Conservation (phyloP, 2,329 filamentous ascomycete species). For the Verruconis gallopava region DNA sequence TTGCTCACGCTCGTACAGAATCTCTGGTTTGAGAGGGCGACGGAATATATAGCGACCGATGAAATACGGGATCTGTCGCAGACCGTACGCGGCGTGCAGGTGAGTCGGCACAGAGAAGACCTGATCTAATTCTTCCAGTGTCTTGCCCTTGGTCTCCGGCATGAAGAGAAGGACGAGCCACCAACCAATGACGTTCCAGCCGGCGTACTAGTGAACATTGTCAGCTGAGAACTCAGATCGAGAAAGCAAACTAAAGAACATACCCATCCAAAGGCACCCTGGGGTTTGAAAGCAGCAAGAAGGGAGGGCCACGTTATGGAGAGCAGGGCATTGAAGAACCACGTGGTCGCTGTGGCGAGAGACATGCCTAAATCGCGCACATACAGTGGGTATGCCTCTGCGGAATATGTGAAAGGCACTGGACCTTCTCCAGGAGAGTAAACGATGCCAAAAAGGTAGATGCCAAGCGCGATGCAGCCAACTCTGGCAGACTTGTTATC, state of each 20-base stretch:
- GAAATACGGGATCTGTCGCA: constrained; percentile 25
- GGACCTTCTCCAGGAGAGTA: constrained; percentile 34
- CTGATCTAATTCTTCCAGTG: constrained; percentile 55
- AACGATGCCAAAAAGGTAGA: constrained; percentile 40
- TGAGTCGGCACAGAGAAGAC: constrained; percentile 40
- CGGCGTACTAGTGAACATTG: no score
- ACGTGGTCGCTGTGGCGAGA: constrained; percentile 40
- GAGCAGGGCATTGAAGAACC: constrained; percentile 44
- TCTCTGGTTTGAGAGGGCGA: constrained; percentile 17
- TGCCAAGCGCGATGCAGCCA: constrained; percentile 25
- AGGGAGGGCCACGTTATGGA: constrained; percentile 42
- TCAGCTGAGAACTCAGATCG: no score
- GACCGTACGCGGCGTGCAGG: constrained; percentile 17
- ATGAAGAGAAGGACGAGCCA: constrained; percentile 38
- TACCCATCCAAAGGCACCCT: constrained; percentile 43
- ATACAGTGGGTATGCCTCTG: constrained; percentile 33
- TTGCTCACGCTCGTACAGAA: constrained; percentile 13
- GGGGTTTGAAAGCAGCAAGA: constrained; percentile 32
- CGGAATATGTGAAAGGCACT: constrained; percentile 29
- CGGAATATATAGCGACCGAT: constrained; percentile 21
- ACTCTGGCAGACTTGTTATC: constrained; percentile 17
- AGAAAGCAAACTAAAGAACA: no score
- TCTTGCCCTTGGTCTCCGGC: constrained; percentile 53
- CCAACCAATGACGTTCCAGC: constrained; percentile 41
- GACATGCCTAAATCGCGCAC: constrained; percentile 30